Base-by-base conservation (phyloP, 1,284 basidiomycete genomes). In the Moesziomyces sp. region DNA sequence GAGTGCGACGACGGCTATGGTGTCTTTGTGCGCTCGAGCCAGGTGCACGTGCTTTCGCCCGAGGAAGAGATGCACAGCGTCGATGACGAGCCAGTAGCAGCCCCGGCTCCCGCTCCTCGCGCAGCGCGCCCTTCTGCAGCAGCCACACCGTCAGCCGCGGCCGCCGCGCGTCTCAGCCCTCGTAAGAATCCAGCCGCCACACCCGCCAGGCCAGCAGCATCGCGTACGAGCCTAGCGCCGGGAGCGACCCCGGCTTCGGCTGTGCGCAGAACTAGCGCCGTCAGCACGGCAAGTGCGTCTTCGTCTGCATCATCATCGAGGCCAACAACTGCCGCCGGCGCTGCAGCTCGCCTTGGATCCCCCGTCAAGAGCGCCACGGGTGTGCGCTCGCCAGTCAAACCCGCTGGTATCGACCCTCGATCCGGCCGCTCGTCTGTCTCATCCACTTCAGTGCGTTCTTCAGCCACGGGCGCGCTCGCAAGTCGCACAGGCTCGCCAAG, bases 1-100 rank as follows among this genome's bases (percentile, higher is more conserved):
- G 88, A 87, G 18, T 96, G 93, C 86, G 88, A 88, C 76, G 87
- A 88, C 54, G 87, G 87, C 40, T 87, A 92, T 84, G 97, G 97
- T 47, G 91, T 98, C 44, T 99, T 99, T 84, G 91, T 98, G 5
- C 88, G 94, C 23, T 90, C 92, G 0, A 92, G 91, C 81, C 93
- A 95, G 84, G 92, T 98, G 64, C 92, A 90, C 80, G 81, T 89
- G 2, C 83, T 90, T 3, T 62, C 67, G 4, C 63, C 72, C 9
- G 63, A 72, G 8, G 59, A 70, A 28, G 68, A 73, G 52, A 61
- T 66, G 48, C 68, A 80, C 44, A 60, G 43, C 52, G 30, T 75
- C 52, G 71, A 65, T 51, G 69, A 78, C 23, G 76, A 66, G 51
- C 60, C 30, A 49, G 34, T 48, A 23, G 38, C 53, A 28, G 34